Percentiles rank a stretch among this genome's conserved stretches.
Conservation (phyloP, 495 filamentous ascomycete genomes). For the Tuber microsphaerosporum region DNA sequence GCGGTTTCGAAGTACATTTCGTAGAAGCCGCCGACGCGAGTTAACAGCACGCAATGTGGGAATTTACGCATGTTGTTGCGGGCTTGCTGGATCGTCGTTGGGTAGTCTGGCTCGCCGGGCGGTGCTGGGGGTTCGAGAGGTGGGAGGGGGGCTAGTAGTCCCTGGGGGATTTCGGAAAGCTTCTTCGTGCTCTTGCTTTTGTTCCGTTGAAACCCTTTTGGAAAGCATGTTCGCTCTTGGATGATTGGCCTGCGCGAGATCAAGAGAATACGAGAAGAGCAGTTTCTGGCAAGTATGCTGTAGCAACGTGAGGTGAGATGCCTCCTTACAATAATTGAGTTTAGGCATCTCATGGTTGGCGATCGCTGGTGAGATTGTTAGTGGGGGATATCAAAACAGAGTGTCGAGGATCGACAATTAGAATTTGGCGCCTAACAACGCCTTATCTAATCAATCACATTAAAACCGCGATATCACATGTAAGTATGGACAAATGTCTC, state of each 20-base stretch:
- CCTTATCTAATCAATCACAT: background rate
- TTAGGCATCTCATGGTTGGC: background rate
- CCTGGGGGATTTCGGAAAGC: constrained; percentile 26
- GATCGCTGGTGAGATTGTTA: background rate
- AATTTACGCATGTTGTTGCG: constrained; percentile 83
- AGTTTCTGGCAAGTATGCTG: background rate
- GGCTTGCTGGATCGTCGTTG: constrained; percentile 83
- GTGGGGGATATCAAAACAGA: background rate
- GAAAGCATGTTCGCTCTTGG: background rate
- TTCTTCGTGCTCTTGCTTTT: constrained; percentile 27
- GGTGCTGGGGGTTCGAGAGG: constrained; percentile 8
- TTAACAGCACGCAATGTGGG: constrained; percentile 69
- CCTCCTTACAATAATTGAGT: background rate
- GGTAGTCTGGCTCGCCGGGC: constrained; percentile 49
- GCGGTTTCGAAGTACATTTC: constrained; percentile 95
- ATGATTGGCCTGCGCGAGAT: background rate
- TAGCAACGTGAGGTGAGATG: background rate
- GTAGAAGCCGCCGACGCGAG: constrained; percentile 89
- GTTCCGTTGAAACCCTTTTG: constrained; percentile 8
- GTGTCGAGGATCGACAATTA: background rate
- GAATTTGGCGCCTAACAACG: background rate
- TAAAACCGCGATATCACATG: background rate
- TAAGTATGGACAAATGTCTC: background rate
- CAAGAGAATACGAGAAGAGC: background rate
- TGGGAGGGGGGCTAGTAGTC: constrained; percentile 17